Conservation (phyloP, 2,329 filamentous ascomycete genomes). For the Graphilbum fragrans region DNA sequence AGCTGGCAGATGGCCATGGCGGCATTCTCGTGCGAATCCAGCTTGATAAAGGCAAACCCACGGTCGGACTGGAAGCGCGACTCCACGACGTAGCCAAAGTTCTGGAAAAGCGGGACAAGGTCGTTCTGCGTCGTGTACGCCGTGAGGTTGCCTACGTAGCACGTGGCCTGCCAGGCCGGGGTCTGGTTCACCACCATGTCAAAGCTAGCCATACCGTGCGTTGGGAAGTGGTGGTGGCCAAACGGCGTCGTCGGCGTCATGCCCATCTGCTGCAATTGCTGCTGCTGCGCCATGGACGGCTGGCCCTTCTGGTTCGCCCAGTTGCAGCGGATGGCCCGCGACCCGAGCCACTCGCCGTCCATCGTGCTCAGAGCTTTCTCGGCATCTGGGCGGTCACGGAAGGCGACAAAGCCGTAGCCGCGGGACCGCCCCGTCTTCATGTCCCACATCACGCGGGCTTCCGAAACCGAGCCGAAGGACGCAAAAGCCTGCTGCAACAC, state of each 20-base stretch:
- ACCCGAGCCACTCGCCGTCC: slow-evolving; percentile 98
- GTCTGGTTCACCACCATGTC: slow-evolving; percentile 95
- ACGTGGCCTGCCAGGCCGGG: slow-evolving; percentile 94
- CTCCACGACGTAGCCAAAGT: slow-evolving; percentile 95
- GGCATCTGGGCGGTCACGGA: slow-evolving; percentile 84
- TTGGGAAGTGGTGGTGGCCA: slow-evolving; percentile 95
- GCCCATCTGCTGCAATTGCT: slow-evolving; percentile 93
- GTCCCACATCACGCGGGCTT: slow-evolving; percentile 99
- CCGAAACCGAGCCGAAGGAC: slow-evolving; percentile 88
- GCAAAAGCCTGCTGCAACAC: slow-evolving; percentile 88
- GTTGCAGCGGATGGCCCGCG: slow-evolving; percentile 96
- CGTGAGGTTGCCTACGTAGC: slow-evolving; percentile 94
- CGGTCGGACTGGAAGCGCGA: slow-evolving; percentile 96
- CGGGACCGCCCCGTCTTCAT: slow-evolving; percentile 99
- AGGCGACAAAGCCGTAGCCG: slow-evolving; percentile 96
- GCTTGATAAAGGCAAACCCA: slow-evolving; percentile 97
- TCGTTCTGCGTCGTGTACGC: slow-evolving; percentile 93
- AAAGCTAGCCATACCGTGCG: slow-evolving; percentile 91
- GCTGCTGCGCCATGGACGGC: slow-evolving; percentile 94
- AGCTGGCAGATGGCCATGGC: slow-evolving; percentile 97
- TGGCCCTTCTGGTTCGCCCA: slow-evolving; percentile 99
- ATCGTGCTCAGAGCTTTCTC: slow-evolving; percentile 95
- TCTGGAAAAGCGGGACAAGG: slow-evolving; percentile 94
- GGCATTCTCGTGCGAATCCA: slow-evolving; percentile 96
- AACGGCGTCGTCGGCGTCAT: slow-evolving; percentile 96